A percentile compares a stretch with the other conserved stretches of the same genome.
Evolutionary conservation across 2,329 filamentous ascomycete genomes (phyloP).

Genomic region (Sporothrix dimorphospora): DNA sequence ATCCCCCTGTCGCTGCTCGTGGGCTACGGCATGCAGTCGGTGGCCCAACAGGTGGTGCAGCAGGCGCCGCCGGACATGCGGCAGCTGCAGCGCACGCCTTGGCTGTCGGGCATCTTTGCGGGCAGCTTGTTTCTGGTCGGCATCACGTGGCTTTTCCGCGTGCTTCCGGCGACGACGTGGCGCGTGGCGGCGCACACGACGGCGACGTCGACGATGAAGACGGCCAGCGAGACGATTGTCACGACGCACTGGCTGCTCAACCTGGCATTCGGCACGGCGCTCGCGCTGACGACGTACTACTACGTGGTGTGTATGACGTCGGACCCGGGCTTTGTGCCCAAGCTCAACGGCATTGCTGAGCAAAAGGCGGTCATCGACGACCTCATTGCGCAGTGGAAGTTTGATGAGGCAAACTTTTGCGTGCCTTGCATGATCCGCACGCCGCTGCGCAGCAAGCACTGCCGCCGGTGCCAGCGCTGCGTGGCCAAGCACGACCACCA

Average conservation of each 20-base stretch:
- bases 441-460: constrained; percentile 94
- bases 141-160: constrained; percentile 71
- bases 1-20: constrained; percentile 70
- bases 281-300: constrained; percentile 76
- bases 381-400: constrained; percentile 81
- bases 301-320: constrained; percentile 83
- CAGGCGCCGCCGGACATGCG: constrained; percentile 89
- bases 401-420: constrained; percentile 93
- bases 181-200: constrained; percentile 8
- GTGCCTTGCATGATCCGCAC: constrained; percentile 92
- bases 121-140: constrained; percentile 81
- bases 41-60: constrained; percentile 74
- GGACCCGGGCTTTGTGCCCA: constrained; percentile 92
- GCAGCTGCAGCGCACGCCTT: constrained; percentile 88
- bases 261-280: constrained; percentile 68
- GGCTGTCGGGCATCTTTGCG: constrained; percentile 91
- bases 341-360: constrained; percentile 83
- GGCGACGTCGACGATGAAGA: not conserved
- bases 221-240: constrained; percentile 33
- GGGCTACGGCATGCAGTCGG: constrained; percentile 73
- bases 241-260: constrained; percentile 73
- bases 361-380: constrained; percentile 90
- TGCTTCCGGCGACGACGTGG: constrained; percentile 59
- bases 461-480: constrained; percentile 85
- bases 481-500: constrained; percentile 97